A percentile compares a stretch with the other conserved stretches of the same genome.
Conservation (phyloP, 495 filamentous ascomycete species). For the Podospora pseudopauciseta region DNA sequence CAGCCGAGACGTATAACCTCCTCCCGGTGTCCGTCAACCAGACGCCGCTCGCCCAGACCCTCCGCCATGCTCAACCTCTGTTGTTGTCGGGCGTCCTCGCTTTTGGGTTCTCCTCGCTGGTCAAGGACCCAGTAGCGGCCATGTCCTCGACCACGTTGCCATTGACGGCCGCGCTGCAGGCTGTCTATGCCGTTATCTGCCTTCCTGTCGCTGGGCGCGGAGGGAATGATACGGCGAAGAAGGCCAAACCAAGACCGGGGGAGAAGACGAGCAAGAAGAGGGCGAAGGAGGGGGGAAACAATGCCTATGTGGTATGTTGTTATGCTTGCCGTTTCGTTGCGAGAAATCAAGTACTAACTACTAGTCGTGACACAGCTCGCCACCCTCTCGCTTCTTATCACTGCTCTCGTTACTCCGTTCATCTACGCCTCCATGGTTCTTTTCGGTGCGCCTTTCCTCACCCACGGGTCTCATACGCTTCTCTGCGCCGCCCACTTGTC, state of each 20-base stretch:
- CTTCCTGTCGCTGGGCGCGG: slow-evolving; percentile 58
- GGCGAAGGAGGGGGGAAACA: slow-evolving; percentile 30
- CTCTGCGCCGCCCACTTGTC: slow-evolving; percentile 79
- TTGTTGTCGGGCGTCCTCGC: slow-evolving; percentile 60
- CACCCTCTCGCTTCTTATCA: slow-evolving; percentile 60
- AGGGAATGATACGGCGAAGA: slow-evolving; percentile 24
- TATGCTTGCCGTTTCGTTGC: background rate
- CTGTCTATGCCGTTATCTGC: slow-evolving; percentile 65
- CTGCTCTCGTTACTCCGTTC: slow-evolving; percentile 52
- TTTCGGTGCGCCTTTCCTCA: slow-evolving; percentile 87
- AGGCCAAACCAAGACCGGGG: slow-evolving; percentile 38
- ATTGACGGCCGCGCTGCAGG: slow-evolving; percentile 60
- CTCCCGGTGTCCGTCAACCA: slow-evolving; percentile 34
- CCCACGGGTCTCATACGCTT: slow-evolving; percentile 72
- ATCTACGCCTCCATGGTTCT: slow-evolving; percentile 68
- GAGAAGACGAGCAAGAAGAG: slow-evolving; percentile 43
- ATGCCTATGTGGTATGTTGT: slow-evolving; percentile 35
- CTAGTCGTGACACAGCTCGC: slow-evolving; percentile 47
- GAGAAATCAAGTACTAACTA: background rate
- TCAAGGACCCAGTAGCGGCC: slow-evolving; percentile 64
- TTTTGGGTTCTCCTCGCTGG: slow-evolving; percentile 61
- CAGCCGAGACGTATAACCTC: slow-evolving; percentile 14
- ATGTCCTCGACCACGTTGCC: slow-evolving; percentile 57
- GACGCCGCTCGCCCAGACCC: slow-evolving; percentile 32
- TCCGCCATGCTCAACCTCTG: slow-evolving; percentile 42